Percentiles rank a stretch among this genome's conserved stretches.
Evolutionary conservation across 208 protist genomes (phyloP).

Genomic region (Acanthamoeba royreba): DNA sequence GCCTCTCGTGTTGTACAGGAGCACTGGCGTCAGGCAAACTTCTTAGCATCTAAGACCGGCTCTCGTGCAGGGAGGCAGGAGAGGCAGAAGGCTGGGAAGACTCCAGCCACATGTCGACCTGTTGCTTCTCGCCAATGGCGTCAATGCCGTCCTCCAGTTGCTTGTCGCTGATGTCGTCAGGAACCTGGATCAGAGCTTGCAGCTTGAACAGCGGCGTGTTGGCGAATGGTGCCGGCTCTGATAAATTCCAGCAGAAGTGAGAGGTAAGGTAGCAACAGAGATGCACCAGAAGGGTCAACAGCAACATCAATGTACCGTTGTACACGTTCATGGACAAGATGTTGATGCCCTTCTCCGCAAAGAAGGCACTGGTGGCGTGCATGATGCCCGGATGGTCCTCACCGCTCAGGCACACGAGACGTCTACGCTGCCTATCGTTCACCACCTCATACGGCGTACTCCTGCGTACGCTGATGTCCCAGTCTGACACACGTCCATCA

Average conservation of each 20-base stretch:
- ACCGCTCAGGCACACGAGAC: neutral
- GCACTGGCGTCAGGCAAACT: no score
- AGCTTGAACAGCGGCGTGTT: conserved; percentile 8
- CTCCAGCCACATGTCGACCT: conserved; percentile 33
- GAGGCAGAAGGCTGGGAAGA: neutral
- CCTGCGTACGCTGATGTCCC: neutral
- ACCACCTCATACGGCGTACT: neutral
- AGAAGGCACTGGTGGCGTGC: neutral
- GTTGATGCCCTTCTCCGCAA: conserved; percentile 13
- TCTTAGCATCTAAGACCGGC: no score
- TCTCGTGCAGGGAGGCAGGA: neutral
- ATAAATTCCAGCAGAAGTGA: neutral
- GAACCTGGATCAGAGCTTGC: neutral
- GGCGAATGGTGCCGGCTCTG: neutral
- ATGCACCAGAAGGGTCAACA: neutral
- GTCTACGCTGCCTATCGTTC: neutral
- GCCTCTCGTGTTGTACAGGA: no score
- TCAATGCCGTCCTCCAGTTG: conserved; percentile 12
- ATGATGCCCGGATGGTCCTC: conserved; percentile 30
- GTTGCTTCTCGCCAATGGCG: neutral
- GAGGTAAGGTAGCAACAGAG: neutral
- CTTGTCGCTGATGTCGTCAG: neutral
- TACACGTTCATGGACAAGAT: conserved; percentile 22
- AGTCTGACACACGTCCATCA: no score
- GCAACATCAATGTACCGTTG: neutral